A percentile compares a stretch with the other conserved stretches of the same genome.
Conservation (phyloP, 2,329 filamentous ascomycete species). For the Cephalotrichum gorgonifer region DNA sequence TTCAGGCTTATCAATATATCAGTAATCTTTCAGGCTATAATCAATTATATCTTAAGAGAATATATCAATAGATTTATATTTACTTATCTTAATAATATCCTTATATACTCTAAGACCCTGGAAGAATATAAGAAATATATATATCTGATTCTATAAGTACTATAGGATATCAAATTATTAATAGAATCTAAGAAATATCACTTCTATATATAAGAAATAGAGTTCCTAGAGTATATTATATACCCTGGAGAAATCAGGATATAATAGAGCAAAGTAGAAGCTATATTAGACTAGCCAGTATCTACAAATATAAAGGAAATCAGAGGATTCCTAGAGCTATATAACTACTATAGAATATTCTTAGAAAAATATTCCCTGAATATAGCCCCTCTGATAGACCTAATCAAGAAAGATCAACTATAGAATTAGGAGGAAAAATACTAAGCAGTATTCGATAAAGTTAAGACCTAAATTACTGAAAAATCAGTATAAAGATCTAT, state of each 20-base stretch:
- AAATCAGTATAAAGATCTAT: too few relatives aligned
- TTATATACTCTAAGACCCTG: slow-evolving; percentile 7
- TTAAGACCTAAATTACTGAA: background rate
- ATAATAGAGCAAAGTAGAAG: slow-evolving; percentile 9
- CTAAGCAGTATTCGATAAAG: background rate
- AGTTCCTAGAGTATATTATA: background rate
- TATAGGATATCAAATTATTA: background rate
- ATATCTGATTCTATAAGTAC: background rate
- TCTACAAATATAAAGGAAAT: slow-evolving; percentile 13
- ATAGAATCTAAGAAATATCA: background rate
- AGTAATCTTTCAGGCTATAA: slow-evolving; percentile 9
- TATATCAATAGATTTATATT: slow-evolving; percentile 8
- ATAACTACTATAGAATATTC: slow-evolving; percentile 6
- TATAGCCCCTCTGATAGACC: background rate
- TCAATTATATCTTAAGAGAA: slow-evolving; percentile 6
- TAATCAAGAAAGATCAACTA: background rate
- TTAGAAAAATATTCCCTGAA: slow-evolving; percentile 2
- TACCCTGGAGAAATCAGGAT: background rate
- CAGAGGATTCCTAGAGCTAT: slow-evolving; percentile 6
- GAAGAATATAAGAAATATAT: slow-evolving; percentile 6
- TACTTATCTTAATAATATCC: slow-evolving; percentile 11
- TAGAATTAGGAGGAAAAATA: background rate
- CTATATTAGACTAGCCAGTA: slow-evolving; percentile 7
- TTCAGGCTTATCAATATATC: slow-evolving; percentile 9
- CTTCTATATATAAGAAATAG: background rate